A percentile compares a stretch with the other conserved stretches of the same genome.
These are phyloP conservation scores for Venturia effusa DNA, from an alignment of 2,329 filamentous ascomycete genomes.

Conservation along the genomic window DNA sequence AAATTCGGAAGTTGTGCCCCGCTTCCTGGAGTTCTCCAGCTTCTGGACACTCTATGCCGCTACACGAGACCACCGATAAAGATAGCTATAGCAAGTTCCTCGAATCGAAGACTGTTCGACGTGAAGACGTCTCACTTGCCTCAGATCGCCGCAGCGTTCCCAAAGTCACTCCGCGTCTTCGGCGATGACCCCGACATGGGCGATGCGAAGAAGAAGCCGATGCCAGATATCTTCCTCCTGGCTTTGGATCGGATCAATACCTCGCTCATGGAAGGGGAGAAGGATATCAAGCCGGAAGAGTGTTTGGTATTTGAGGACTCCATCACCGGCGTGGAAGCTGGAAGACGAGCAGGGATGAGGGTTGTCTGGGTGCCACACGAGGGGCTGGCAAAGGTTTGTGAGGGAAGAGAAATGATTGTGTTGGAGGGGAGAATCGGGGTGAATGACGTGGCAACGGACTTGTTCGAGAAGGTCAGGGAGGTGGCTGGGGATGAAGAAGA, in stretches of 20 bases:
- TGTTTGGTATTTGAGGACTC: slow-evolving; percentile 11
- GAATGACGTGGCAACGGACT: not conserved
- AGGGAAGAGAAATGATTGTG: slow-evolving; percentile 1
- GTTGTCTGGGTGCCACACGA: slow-evolving; percentile 9
- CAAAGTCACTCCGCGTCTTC: not conserved
- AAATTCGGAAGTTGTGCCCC: slow-evolving; percentile 12
- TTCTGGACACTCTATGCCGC: not conserved
- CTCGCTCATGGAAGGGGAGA: not conserved
- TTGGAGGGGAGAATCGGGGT: slow-evolving; percentile 1
- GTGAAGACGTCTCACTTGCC: slow-evolving; percentile 7
- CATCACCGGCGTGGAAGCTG: slow-evolving; percentile 11
- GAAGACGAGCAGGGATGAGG: slow-evolving; percentile 4
- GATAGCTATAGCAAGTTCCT: slow-evolving; percentile 8
- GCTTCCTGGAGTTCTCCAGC: slow-evolving; percentile 2
- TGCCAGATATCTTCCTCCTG: slow-evolving; percentile 8
- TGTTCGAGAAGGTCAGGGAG: not conserved
- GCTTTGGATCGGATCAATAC: slow-evolving; percentile 8
- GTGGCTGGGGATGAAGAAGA: not conserved
- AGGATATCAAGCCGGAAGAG: not conserved
- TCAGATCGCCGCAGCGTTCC: not conserved
- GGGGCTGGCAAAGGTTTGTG: not conserved
- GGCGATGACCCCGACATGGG: slow-evolving; percentile 7
- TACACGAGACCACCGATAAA: not conserved
- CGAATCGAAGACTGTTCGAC: not conserved
- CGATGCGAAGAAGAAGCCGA: slow-evolving; percentile 4